These are phyloP conservation scores for Trichopus zeylanicus DNA, from an alignment of 116 monocot genomes.

Conservation along the genomic window DNA sequence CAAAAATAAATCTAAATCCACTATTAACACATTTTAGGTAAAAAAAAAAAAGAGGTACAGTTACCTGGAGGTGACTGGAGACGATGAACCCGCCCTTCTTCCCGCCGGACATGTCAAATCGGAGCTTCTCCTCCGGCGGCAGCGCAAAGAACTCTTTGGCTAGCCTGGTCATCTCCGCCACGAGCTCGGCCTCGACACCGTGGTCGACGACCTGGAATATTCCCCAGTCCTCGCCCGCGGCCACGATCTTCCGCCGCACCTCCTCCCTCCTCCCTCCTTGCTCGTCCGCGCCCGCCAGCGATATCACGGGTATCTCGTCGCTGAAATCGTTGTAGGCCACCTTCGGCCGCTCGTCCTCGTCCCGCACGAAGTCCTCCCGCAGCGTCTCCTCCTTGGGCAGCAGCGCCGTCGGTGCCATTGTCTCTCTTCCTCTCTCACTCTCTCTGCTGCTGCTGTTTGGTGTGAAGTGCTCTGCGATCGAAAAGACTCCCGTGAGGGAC, in stretches of 20 bases:
- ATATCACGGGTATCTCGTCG: conserved; percentile 39
- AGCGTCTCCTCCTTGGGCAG: conserved; percentile 49
- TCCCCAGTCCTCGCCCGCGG: conserved; percentile 66
- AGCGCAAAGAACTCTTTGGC: conserved; percentile 48
- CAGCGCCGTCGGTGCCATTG: conserved; percentile 17
- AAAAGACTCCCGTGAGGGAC: no score
- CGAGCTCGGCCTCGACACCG: conserved; percentile 27
- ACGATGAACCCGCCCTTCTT: conserved; percentile 72
- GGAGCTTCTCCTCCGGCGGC: conserved; percentile 47
- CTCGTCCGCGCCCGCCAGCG: conserved; percentile 40
- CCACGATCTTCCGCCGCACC: conserved; percentile 34
- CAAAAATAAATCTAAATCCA: neutral
- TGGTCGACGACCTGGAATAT: conserved; percentile 70
- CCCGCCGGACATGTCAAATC: conserved; percentile 60
- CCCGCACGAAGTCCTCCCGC: conserved; percentile 38
- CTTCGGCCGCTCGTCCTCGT: conserved; percentile 55
- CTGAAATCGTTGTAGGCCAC: conserved; percentile 51
- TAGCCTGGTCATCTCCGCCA: conserved; percentile 33
- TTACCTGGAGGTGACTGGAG: conserved; percentile 67
- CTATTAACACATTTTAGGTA: no score
- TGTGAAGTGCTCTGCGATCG: no score
- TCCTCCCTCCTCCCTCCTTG: conserved; percentile 24
- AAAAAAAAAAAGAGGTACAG: neutral
- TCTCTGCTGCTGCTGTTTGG: neutral
- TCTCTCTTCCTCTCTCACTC: conserved; percentile 4